Percentiles rank a stretch among this genome's conserved stretches.
These are phyloP conservation scores for Chaetomiaceae sp. DNA, from an alignment of 2,329 filamentous ascomycete species.

Conservation along the genomic window DNA sequence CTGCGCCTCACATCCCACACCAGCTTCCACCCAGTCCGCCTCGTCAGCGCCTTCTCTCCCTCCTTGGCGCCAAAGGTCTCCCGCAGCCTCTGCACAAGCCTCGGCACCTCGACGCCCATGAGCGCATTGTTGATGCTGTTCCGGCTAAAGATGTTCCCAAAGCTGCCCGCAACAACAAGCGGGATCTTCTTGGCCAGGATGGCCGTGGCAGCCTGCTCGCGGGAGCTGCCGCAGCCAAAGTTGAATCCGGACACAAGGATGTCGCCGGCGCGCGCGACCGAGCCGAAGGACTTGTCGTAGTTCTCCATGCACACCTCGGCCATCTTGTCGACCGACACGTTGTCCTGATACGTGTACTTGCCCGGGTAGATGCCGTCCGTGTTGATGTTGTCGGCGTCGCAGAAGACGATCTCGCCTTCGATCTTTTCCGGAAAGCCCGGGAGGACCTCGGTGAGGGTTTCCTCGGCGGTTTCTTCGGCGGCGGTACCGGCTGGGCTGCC, in stretches of 20 bases:
- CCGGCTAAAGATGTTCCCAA: conserved; percentile 76
- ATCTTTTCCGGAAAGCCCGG: conserved; percentile 84
- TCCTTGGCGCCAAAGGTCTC: conserved; percentile 47
- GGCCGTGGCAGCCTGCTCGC: conserved; percentile 86
- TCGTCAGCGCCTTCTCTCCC: conserved; percentile 53
- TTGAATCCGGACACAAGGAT: conserved; percentile 84
- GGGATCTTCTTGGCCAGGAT: conserved; percentile 77
- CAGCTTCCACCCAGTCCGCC: conserved; percentile 77
- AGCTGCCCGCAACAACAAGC: conserved; percentile 74
- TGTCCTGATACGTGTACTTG: conserved; percentile 85
- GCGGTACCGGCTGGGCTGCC: conserved; percentile 28
- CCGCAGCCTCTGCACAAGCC: conserved; percentile 61
- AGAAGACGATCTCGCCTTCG: conserved; percentile 82
- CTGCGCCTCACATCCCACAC: conserved; percentile 74
- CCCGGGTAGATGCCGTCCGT: conserved; percentile 89
- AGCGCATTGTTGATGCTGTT: conserved; percentile 79
- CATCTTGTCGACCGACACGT: conserved; percentile 73
- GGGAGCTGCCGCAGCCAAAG: conserved; percentile 76
- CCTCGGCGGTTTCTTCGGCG: conserved; percentile 25
- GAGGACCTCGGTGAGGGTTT: conserved; percentile 62
- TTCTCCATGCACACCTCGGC: conserved; percentile 89
- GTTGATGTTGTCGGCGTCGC: conserved; percentile 76
- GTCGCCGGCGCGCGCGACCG: conserved; percentile 63
- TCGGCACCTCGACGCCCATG: conserved; percentile 66
- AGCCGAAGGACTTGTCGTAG: conserved; percentile 71